Conservation (phyloP, 1,284 basidiomycete genomes). For the Leccinum huronense region DNA sequence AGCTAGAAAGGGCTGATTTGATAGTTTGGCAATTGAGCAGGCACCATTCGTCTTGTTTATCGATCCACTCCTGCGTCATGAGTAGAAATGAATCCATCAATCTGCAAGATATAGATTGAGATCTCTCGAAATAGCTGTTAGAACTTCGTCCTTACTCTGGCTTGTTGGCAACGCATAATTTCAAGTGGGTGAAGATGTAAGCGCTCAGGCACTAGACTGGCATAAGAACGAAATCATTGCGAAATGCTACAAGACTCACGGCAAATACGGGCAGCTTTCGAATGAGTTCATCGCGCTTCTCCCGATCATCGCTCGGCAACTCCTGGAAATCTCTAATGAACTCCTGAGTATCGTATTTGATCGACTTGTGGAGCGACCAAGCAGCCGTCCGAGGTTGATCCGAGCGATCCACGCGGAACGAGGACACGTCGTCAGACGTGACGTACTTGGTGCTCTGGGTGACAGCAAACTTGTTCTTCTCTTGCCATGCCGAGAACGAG, state of each 20-base stretch:
- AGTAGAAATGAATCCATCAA: constrained; percentile 21
- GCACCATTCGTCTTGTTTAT: constrained; percentile 29
- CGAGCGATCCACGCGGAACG: constrained; percentile 28
- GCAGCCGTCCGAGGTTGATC: constrained; percentile 25
- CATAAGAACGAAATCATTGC: constrained; percentile 3
- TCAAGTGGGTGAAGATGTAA: constrained; percentile 30
- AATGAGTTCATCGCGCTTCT: constrained; percentile 21
- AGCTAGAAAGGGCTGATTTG: constrained; percentile 16
- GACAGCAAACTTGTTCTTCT: constrained; percentile 11
- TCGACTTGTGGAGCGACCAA: constrained; percentile 24
- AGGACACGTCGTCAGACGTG: constrained; percentile 26
- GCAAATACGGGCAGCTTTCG: constrained; percentile 27
- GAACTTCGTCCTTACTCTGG: constrained; percentile 13
- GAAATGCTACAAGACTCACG: constrained; percentile 16
- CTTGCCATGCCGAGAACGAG: constrained; percentile 25
- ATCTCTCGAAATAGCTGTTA: not conserved
- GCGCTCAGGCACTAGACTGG: constrained; percentile 23
- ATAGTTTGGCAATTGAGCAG: constrained; percentile 26
- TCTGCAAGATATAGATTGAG: constrained; percentile 15
- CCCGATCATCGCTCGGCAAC: constrained; percentile 18
- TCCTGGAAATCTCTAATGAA: constrained; percentile 22
- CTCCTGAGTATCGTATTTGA: constrained; percentile 23
- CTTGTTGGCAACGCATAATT: constrained; percentile 22
- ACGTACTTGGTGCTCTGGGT: constrained; percentile 12
- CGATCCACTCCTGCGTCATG: constrained; percentile 22